These are phyloP conservation scores for Cucumis sativus DNA, from an alignment of 306 rosid genomes.

Conservation along the genomic window DNA sequence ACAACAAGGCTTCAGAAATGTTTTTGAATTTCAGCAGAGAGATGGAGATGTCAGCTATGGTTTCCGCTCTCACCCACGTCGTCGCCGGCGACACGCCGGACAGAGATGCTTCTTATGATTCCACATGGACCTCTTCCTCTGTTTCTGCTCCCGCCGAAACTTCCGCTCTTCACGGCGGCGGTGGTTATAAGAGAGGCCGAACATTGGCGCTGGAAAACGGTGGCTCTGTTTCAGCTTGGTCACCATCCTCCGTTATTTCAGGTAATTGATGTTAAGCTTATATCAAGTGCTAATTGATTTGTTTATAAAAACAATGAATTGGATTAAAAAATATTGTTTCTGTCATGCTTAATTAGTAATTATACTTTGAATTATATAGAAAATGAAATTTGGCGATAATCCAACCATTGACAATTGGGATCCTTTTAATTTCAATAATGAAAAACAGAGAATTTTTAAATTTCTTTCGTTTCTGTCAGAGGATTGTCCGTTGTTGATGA, in stretches of 20 bases:
- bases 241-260: neutral
- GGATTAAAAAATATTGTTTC: neutral
- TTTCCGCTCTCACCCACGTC: conserved; percentile 29
- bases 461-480: neutral
- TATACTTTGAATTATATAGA: too few species aligned
- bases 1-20: neutral
- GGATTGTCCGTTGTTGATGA: neutral
- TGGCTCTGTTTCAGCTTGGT: neutral
- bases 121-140: neutral
- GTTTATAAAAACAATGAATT: neutral
- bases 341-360: neutral
- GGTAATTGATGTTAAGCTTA: neutral
- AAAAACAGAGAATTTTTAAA: neutral
- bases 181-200: neutral
- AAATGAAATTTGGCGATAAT: too few species aligned
- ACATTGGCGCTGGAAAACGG: neutral
- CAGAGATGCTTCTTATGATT: neutral
- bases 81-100: conserved; percentile 16
- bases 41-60: conserved; percentile 31
- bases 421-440: neutral
- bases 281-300: too few species aligned
- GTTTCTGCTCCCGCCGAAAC: neutral
- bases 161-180: neutral
- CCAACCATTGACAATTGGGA: neutral
- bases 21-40: conserved; percentile 18